Evolutionary conservation across 176 grass and related monocot species (phyloP).

Genomic region (Avena insularis): DNA sequence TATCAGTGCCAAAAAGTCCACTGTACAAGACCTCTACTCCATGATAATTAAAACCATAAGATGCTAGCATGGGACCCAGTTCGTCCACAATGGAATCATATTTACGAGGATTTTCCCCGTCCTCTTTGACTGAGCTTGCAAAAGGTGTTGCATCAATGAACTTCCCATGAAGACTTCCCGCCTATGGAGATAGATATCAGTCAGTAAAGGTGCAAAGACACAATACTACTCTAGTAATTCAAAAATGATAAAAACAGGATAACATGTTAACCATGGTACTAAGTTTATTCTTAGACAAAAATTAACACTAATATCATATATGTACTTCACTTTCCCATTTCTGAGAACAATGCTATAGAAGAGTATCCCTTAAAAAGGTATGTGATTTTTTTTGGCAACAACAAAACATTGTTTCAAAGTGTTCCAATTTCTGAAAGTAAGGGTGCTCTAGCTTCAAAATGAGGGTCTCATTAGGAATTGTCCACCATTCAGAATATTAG

Average conservation of each 20-base stretch:
- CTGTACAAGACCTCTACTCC: constrained; percentile 86
- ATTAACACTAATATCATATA: not conserved
- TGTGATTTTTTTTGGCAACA: not conserved
- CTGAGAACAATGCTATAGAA: constrained; percentile 12
- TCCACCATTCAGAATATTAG: not conserved
- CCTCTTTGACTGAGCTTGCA: constrained; percentile 61
- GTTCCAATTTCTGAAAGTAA: not conserved
- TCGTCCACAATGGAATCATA: constrained; percentile 68
- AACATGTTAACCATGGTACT: constrained; percentile 10
- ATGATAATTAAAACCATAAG: constrained; percentile 88
- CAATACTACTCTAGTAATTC: not conserved
- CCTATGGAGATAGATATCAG: constrained; percentile 52
- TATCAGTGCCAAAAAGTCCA: constrained; percentile 83
- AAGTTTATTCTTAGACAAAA: not conserved
- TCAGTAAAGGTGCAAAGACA: constrained; percentile 9
- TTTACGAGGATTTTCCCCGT: constrained; percentile 39
- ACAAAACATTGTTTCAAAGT: constrained; percentile 12
- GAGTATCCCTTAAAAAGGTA: not conserved
- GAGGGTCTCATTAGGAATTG: not conserved
- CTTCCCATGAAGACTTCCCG: constrained; percentile 87
- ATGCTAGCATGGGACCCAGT: constrained; percentile 75
- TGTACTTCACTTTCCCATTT: not conserved
- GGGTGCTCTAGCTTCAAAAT: constrained; percentile 18
- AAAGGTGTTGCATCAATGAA: constrained; percentile 91
- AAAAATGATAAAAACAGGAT: not conserved